These are phyloP conservation scores for Solanum chacoense DNA, from an alignment of 305 asterid species.

Conservation along the genomic window DNA sequence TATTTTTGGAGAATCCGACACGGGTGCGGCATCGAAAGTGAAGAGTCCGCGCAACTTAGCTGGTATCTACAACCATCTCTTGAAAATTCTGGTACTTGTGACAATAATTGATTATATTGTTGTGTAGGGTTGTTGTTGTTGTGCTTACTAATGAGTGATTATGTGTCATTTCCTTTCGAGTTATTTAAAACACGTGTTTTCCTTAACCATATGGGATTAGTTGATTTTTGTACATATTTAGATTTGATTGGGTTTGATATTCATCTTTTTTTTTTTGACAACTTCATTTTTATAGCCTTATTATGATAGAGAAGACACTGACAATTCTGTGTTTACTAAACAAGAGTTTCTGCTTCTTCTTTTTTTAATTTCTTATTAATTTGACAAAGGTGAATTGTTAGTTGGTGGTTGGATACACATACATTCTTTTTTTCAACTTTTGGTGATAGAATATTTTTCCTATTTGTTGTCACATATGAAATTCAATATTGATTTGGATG, in stretches of 20 bases:
- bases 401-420: not conserved
- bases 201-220: not conserved
- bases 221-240: not conserved
- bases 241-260: not conserved
- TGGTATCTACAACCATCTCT: not conserved
- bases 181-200: not conserved
- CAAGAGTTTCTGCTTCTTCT: not conserved
- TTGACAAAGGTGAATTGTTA: not conserved
- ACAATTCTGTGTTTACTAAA: not conserved
- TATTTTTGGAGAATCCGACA: no score
- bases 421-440: no score
- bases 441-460: no score
- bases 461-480: no score
- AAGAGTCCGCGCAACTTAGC: no score
- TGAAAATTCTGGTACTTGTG: not conserved
- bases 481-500: no score
- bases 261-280: not conserved
- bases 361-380: not conserved
- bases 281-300: not conserved
- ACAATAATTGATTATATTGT: not conserved
- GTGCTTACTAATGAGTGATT: not conserved
- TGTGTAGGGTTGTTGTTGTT: not conserved
- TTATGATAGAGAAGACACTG: not conserved
- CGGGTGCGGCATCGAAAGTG: no score
- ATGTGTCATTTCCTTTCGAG: not conserved